Evolutionary conservation across 768 basidiomycete species (phyloP).

Genomic region (Sutorius australiensis): DNA sequence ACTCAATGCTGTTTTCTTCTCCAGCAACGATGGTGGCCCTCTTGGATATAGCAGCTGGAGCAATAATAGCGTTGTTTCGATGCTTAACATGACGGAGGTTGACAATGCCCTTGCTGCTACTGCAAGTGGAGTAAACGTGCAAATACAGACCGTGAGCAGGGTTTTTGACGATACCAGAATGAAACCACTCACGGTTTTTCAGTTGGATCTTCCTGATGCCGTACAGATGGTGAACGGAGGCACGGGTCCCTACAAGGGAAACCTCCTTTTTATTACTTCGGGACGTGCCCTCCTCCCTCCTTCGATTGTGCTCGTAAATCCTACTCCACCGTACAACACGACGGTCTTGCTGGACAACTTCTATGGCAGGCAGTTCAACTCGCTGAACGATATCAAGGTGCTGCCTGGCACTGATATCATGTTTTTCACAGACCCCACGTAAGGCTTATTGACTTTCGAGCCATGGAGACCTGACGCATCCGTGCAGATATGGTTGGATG

Average conservation of each 20-base stretch:
- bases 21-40: slow-evolving; percentile 63
- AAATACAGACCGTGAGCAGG: slow-evolving; percentile 38
- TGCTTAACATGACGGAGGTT: slow-evolving; percentile 58
- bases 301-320: slow-evolving; percentile 62
- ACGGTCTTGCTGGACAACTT: slow-evolving; percentile 74
- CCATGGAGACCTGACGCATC: not conserved
- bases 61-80: slow-evolving; percentile 60
- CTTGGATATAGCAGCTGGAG: slow-evolving; percentile 61
- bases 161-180: not conserved
- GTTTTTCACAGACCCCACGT: slow-evolving; percentile 75
- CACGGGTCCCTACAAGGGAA: slow-evolving; percentile 56
- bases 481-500: slow-evolving; percentile 56
- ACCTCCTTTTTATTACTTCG: slow-evolving; percentile 59
- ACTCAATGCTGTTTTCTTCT: slow-evolving; percentile 74
- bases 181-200: slow-evolving; percentile 5
- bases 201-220: slow-evolving; percentile 56
- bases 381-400: slow-evolving; percentile 74
- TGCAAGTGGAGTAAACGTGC: slow-evolving; percentile 23
- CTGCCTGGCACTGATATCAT: slow-evolving; percentile 62
- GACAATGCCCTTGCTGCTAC: slow-evolving; percentile 40
- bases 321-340: slow-evolving; percentile 56
- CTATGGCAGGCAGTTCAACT: slow-evolving; percentile 78
- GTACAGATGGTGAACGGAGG: slow-evolving; percentile 72
- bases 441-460: slow-evolving; percentile 29
- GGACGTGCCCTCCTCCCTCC: slow-evolving; percentile 63